Conservation (phyloP, 1,284 basidiomycete genomes). For the Sanghuangporus baumii region DNA sequence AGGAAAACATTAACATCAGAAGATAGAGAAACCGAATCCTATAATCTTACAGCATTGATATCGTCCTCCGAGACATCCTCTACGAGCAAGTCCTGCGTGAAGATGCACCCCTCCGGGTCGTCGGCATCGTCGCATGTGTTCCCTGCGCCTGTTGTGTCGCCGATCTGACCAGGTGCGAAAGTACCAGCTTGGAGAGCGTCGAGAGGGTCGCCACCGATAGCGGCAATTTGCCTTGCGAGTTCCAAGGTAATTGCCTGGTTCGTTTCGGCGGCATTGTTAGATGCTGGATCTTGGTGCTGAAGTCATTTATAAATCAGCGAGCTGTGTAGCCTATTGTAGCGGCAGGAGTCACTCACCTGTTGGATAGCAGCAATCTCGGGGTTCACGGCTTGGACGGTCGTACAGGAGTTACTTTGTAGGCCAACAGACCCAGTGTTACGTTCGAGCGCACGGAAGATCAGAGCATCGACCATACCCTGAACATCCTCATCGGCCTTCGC, state of each 20-base stretch:
- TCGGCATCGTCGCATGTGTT: constrained; percentile 48
- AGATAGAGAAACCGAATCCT: background rate
- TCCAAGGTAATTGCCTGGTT: constrained; percentile 61
- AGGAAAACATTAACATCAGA: constrained; percentile 5
- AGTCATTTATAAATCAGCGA: background rate
- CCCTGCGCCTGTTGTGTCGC: constrained; percentile 47
- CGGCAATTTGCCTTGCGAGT: constrained; percentile 55
- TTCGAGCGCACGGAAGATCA: constrained; percentile 64
- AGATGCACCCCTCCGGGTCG: constrained; percentile 57
- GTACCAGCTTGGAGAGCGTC: constrained; percentile 59
- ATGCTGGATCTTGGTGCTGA: constrained; percentile 50
- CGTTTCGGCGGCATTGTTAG: constrained; percentile 45
- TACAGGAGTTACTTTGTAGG: constrained; percentile 43
- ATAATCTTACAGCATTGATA: constrained; percentile 31
- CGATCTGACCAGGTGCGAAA: constrained; percentile 51
- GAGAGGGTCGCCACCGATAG: constrained; percentile 58
- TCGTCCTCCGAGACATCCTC: constrained; percentile 54
- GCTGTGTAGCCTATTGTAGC: background rate
- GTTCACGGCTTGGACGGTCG: constrained; percentile 50
- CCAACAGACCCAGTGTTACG: constrained; percentile 60
- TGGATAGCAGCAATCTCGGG: constrained; percentile 62
- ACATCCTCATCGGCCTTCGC: constrained; percentile 58
- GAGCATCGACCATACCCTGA: constrained; percentile 50
- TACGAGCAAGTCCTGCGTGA: constrained; percentile 55
- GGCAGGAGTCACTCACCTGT: constrained; percentile 45